Percentiles rank a stretch among this genome's conserved stretches.
These are phyloP conservation scores for Emmonsiellopsis sp. DNA, from an alignment of 2,329 filamentous ascomycete species.

Conservation along the genomic window DNA sequence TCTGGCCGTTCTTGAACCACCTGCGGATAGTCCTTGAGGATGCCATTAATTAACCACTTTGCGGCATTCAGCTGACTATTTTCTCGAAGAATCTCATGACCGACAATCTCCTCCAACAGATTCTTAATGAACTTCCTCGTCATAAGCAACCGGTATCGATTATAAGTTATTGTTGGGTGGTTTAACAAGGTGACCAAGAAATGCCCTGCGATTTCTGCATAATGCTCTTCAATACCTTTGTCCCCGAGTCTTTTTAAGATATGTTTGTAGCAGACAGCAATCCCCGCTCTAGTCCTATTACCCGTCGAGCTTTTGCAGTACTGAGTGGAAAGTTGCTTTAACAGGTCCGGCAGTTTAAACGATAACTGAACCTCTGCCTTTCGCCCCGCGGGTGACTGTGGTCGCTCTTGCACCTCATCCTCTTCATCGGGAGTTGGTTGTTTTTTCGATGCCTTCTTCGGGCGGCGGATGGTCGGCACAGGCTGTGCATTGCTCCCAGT, in stretches of 20 bases:
- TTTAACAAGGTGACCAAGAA: slow-evolving; percentile 72
- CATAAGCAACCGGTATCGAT: slow-evolving; percentile 78
- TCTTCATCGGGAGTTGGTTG: slow-evolving; percentile 63
- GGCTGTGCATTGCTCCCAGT: slow-evolving; percentile 44
- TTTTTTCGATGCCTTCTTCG: slow-evolving; percentile 64
- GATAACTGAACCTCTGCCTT: slow-evolving; percentile 61
- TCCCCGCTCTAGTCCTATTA: slow-evolving; percentile 69
- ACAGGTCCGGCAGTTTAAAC: slow-evolving; percentile 66
- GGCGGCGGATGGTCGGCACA: slow-evolving; percentile 54
- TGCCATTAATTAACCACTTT: slow-evolving; percentile 70
- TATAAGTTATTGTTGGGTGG: slow-evolving; percentile 64
- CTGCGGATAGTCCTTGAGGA: slow-evolving; percentile 91
- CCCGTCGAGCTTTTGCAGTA: slow-evolving; percentile 71
- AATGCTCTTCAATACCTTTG: slow-evolving; percentile 72
- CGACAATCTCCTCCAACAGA: slow-evolving; percentile 74
- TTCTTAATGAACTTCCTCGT: slow-evolving; percentile 76
- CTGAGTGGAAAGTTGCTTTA: slow-evolving; percentile 68
- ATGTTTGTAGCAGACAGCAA: slow-evolving; percentile 79
- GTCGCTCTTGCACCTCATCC: slow-evolving; percentile 58
- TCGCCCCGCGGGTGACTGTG: slow-evolving; percentile 39
- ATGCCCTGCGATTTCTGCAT: slow-evolving; percentile 70
- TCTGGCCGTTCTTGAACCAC: slow-evolving; percentile 77
- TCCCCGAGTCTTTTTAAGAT: slow-evolving; percentile 71
- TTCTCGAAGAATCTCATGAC: slow-evolving; percentile 73
- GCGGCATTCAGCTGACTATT: slow-evolving; percentile 78